Evolutionary conservation across 1,139 yeast species (phyloP).

Genomic region (Suhomyces guaymorum): DNA sequence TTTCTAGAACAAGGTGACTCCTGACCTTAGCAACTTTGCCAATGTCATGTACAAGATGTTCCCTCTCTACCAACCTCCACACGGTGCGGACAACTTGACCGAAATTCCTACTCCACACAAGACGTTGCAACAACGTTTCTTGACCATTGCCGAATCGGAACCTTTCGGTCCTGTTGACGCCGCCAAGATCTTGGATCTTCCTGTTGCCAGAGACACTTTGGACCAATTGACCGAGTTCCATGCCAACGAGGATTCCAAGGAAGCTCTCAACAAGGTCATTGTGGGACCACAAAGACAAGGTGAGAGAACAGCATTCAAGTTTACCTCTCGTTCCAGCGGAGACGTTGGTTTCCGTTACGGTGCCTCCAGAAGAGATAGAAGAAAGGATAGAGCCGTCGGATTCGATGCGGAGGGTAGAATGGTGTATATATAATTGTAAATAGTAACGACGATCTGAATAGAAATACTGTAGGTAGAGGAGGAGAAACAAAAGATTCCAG

Average conservation of each 20-base stretch:
- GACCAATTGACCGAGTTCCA: slow-evolving; percentile 62
- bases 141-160: slow-evolving; percentile 89
- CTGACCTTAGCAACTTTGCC: slow-evolving; percentile 59
- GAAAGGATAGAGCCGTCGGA: slow-evolving; percentile 78
- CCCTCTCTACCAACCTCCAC: slow-evolving; percentile 60
- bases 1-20: slow-evolving; percentile 44
- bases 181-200: slow-evolving; percentile 78
- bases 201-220: slow-evolving; percentile 80
- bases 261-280: slow-evolving; percentile 35
- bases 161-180: slow-evolving; percentile 98
- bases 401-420: slow-evolving; percentile 72
- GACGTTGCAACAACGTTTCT: slow-evolving; percentile 78
- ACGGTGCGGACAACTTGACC: slow-evolving; percentile 68
- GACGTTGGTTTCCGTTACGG: slow-evolving; percentile 91
- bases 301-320: slow-evolving; percentile 68
- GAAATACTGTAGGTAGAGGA: not conserved
- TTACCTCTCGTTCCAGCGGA: slow-evolving; percentile 77
- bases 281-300: slow-evolving; percentile 54
- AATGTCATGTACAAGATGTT: slow-evolving; percentile 73
- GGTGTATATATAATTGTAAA: slow-evolving; percentile 32
- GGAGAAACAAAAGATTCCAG: too few relatives aligned
- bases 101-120: slow-evolving; percentile 92
- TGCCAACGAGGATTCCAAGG: slow-evolving; percentile 27
- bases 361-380: slow-evolving; percentile 83
- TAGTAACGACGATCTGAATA: slow-evolving; percentile 5